Base-by-base conservation (phyloP, 164 flowering plant species). In the Umbellularia californica region DNA sequence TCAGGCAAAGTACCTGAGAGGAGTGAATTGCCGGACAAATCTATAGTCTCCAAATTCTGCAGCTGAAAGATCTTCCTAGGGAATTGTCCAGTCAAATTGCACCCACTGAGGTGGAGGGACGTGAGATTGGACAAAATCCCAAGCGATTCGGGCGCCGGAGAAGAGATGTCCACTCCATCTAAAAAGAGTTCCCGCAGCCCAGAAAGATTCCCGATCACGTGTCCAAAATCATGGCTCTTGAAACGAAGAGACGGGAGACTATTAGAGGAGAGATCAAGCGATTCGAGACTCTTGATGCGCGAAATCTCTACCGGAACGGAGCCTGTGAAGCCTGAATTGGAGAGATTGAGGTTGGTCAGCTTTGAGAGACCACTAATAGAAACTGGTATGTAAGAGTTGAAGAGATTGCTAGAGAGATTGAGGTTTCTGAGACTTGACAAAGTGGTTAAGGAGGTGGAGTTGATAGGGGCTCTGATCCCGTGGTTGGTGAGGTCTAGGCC, bases 311-410 rank as follows among this genome's bases (percentile, higher is more conserved):
- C 27, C 0, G 88, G 90, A 28, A 80, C 75, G 23, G 87, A 86
- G 25, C 89, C 89, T 0, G 4, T 20, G 35, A 88, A 87, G 55
- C 80, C 79, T 10, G 90, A 72, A 23, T 79, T 73, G 20, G 88
- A 87, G 51, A 89, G 67, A 68, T 89, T 84, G 74, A 89, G 86
- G 72, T 76, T 58, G 17, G 27, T 76, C 79, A 88, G 72, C 50
- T 77, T 74, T 0, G 72, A 23, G 5, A 90, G 84, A 19, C 55
- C 74, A 17, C 3, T 76, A n/a, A 90, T 63, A 52, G 76, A 74
- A 30, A 81, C 41, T 6, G 90, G 93, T 50, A 88, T 81, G 25
- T 12, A 28, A 58, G 41, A 47, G n/a, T 17, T 65, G 82, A 88
- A 78, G 71, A 2, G 33, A 76, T 83, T 88, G 73, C 15, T 33